phyloP scores from a whole-genome alignment of 257 asterid genomes.

The Prunella vulgaris region DNA sequence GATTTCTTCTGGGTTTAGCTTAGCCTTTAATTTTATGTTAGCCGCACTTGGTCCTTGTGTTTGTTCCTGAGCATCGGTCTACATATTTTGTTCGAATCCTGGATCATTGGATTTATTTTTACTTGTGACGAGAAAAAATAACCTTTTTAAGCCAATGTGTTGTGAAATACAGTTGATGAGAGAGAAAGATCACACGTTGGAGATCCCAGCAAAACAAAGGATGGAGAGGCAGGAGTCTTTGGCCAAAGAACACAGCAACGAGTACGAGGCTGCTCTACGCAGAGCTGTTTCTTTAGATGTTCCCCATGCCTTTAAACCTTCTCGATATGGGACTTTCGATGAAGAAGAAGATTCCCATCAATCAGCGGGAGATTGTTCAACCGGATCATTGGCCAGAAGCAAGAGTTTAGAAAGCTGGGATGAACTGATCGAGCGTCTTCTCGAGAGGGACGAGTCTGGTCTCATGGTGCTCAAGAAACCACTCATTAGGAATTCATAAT shows the following conservation, averaged over 20 bases:
- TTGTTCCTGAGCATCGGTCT: not conserved
- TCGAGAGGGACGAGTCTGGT: slow-evolving; percentile 67
- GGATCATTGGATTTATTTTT: not conserved
- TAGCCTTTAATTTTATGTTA: not conserved
- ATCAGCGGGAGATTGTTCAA: slow-evolving; percentile 35
- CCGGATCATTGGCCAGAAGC: slow-evolving; percentile 44
- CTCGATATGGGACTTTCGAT: slow-evolving; percentile 68
- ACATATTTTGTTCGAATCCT: not conserved
- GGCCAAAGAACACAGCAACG: slow-evolving; percentile 56
- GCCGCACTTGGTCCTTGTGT: not conserved
- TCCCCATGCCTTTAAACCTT: slow-evolving; percentile 70
- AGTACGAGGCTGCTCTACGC: slow-evolving; percentile 62
- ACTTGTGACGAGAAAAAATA: not conserved
- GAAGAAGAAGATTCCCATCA: slow-evolving; percentile 30
- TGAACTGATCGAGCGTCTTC: slow-evolving; percentile 63
- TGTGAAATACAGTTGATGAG: slow-evolving; percentile 43
- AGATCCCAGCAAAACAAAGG: slow-evolving; percentile 62
- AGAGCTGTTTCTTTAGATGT: slow-evolving; percentile 69
- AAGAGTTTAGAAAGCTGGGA: slow-evolving; percentile 62
- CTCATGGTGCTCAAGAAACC: slow-evolving; percentile 45
- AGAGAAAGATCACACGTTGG: slow-evolving; percentile 46
- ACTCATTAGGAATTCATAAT: slow-evolving; percentile 17
- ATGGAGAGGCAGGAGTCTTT: slow-evolving; percentile 74
- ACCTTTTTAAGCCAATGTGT: not conserved
- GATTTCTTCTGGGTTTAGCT: not conserved